A percentile compares a stretch with the other conserved stretches of the same genome.
Conservation (phyloP, 1,139 yeast genomes). For the Hyphopichia fennica region DNA sequence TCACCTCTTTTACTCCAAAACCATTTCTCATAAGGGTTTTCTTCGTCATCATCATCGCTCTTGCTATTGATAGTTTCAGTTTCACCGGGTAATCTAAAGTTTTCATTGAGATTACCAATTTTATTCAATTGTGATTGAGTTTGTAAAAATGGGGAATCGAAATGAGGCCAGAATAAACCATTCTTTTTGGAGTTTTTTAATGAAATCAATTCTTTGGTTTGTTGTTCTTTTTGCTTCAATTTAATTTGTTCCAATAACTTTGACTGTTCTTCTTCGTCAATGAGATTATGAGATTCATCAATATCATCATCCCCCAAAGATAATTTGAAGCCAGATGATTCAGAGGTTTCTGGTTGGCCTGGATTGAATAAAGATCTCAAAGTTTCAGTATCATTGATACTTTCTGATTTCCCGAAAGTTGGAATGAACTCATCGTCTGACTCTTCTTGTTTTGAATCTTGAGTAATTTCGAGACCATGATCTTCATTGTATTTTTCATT, state of each 20-base stretch:
- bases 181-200: slow-evolving; percentile 11
- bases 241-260: slow-evolving; percentile 32
- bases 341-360: slow-evolving; percentile 20
- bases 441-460: slow-evolving; percentile 16
- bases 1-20: slow-evolving; percentile 86
- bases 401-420: slow-evolving; percentile 39
- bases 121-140: slow-evolving; percentile 80
- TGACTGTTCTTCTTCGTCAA: slow-evolving; percentile 22
- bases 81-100: slow-evolving; percentile 38
- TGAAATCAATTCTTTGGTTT: slow-evolving; percentile 5
- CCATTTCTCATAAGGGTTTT: slow-evolving; percentile 66
- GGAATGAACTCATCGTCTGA: slow-evolving; percentile 54
- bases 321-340: slow-evolving; percentile 27
- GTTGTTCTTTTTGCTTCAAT: slow-evolving; percentile 25
- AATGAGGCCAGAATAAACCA: slow-evolving; percentile 81
- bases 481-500: slow-evolving; percentile 26
- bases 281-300: slow-evolving; percentile 21
- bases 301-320: slow-evolving; percentile 37
- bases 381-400: slow-evolving; percentile 52
- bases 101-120: slow-evolving; percentile 36
- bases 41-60: slow-evolving; percentile 36
- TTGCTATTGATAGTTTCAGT: slow-evolving; percentile 16
- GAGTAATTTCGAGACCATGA: slow-evolving; percentile 15
- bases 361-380: slow-evolving; percentile 67
- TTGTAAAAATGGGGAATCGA: slow-evolving; percentile 79